Base-by-base conservation (phyloP, 2,329 filamentous ascomycete genomes). In the Colletotrichum camelliae region DNA sequence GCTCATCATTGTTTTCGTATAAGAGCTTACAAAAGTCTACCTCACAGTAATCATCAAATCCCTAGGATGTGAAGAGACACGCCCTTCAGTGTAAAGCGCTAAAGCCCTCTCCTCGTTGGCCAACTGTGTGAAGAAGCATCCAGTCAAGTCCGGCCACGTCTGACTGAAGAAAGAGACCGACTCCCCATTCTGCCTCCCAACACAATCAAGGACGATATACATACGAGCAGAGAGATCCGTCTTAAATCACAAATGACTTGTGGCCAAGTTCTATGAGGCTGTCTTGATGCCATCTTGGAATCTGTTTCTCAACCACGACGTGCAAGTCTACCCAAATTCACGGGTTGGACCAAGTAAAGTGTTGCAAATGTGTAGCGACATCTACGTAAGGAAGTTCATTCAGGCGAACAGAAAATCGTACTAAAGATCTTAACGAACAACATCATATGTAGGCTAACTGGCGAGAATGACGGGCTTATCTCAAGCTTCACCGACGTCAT, bases 211-310 rank as follows among this genome's bases (percentile, higher is more conserved):
- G n/a, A 12, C 18, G 1, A 48, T 9, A 21, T 12, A n/a, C 5
- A 3, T 2, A 12, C n/a, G n/a, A n/a, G 39, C 9, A 48, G 18
- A 12, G 39, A 18, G 16, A 37, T 15, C 15, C 35, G 13, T 7
- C 6, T 37, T 7, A 4, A n/a, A n/a, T 0, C 18, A 1, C 5
- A n/a, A 43, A 3, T n/a, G 18, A n/a, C 18, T n/a, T 12, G 5
- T 4, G 9, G 39, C 39, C 6, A n/a, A 48, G 18, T 12, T 48
- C 39, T 52, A 2, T 21, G 43, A 13, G 43, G n/a, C 43, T 4
- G n/a, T 24, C 43, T 52, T 13, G n/a, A 13, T 21, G 39, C n/a
- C 3, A n/a, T n/a, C 0, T 48, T 12, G 39, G 1, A 48, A 48
- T 48, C 10, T 48, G 18, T 18, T 48, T 48, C 39, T n/a, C 18